Base-by-base conservation (phyloP, 2,329 filamentous ascomycete genomes). In the Allantophomopsis cytisporea region DNA sequence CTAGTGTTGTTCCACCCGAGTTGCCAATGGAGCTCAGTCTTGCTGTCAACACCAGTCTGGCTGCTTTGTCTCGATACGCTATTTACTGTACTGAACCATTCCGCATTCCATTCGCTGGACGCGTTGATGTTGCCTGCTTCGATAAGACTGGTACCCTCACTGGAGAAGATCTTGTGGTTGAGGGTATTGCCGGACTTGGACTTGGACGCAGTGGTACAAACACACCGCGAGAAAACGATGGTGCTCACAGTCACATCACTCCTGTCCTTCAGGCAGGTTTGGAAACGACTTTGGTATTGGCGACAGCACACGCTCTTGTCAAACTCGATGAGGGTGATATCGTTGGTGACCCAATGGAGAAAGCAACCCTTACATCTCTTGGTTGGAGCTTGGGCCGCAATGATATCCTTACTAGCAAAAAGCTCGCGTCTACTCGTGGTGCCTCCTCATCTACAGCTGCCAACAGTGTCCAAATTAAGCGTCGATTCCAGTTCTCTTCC, bases 81-180 rank as follows among this genome's bases (percentile, higher is more conserved):
- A 98, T 98, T 53, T 98, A 94, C 69, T 98, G 91, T 58, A 98
- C 91, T 2, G 93, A 98, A 60, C 91, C 91, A 20, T 98, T 98
- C 76, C 81, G 91, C 41, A 98, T 98, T 53, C 93, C 93, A 1
- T 96, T 83, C 51, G 93, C 88, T 48, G 91, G 91, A 23, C 84
- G 91, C 47, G 83, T 98, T 43, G 93, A 98, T 58, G 73, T 98
- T 39, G 88, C 91, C 46, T 98, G 91, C 65, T 98, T 98, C 49
- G 91, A 98, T 63, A 98, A 98, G 69, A 98, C 91, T 11, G 91
- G 91, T 48, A 98, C 91, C 1, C 64, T 98, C 43, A 98, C 91
- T 31, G 91, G 91, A 37, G 91, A 98, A 58, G 89, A 98, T 56
- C 69, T 98, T 34, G 87, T 98, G 10, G 91, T 98, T 15, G 89